Percentiles rank a stretch among this genome's conserved stretches.
phyloP scores from a whole-genome alignment of 768 basidiomycete genomes.

The Suillus americanus region DNA sequence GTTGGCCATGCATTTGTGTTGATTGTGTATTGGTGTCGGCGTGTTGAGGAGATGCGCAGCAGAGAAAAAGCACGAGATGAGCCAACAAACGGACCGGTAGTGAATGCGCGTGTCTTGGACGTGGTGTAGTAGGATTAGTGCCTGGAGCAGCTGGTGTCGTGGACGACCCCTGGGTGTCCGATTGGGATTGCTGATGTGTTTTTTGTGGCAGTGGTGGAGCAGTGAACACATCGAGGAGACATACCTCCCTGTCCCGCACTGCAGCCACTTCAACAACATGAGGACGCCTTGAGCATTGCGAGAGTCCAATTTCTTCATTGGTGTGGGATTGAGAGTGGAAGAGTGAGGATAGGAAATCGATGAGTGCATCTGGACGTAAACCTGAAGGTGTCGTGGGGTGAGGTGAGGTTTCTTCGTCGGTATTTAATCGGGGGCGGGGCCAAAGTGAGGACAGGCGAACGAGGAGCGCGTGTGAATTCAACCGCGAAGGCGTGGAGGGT shows the following conservation, averaged over 20 bases:
- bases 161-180: not conserved
- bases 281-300: not conserved
- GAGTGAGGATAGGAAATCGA: too few species aligned
- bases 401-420: too few species aligned
- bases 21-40: not conserved
- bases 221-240: not conserved
- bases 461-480: too few species aligned
- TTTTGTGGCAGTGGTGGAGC: not conserved
- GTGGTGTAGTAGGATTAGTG: not conserved
- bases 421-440: too few species aligned
- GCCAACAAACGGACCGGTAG: not conserved
- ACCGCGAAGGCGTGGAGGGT: too few species aligned
- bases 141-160: not conserved
- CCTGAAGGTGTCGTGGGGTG: too few species aligned
- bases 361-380: too few species aligned
- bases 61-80: not conserved
- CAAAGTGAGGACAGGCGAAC: too few species aligned
- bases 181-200: too few species aligned
- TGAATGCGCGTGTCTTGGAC: not conserved
- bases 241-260: not conserved
- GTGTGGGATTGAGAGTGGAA: too few species aligned
- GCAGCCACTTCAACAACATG: not conserved
- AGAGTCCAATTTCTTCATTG: too few species aligned
- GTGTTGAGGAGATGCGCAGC: not conserved
- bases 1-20: too few species aligned